Evolutionary conservation across 1,284 basidiomycete genomes (phyloP), one percentile per base, ranked within the genome.

Genomic region (Pterula multifida): DNA sequence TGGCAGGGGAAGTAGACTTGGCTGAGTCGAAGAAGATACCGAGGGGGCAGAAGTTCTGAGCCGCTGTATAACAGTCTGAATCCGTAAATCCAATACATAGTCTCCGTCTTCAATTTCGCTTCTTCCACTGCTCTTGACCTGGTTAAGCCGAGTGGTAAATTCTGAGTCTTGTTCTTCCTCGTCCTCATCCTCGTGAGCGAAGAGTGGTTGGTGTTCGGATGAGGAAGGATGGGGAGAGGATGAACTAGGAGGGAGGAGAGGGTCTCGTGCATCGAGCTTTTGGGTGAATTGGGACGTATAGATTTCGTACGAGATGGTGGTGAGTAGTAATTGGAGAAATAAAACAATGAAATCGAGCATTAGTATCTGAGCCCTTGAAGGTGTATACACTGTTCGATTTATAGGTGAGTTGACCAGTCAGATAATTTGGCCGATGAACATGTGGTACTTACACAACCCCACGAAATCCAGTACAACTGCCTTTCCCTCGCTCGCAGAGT

Each of bases 401-500:
- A 58, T 26, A 62, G 55, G 54, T 24, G 44, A 49, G 26, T 47
- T 3, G 32, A 32, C 24, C 23, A 44, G 36, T 17, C 32, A 32
- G 39, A 26, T 28, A 24, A 50, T 22, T 17, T 15, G 36, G 49
- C 28, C 36, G 36, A 47, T 25, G 32, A 48, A 13, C 21, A 9
- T 36, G 13, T 17, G 21, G 13, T 47, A 71, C 80, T 50, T 60
- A 87, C 85, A 75, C 69, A 79, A 70, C 52, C 85, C 85, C 53
- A 88, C 73, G 57, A 88, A 88, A 61, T 88, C 85, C 52, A 88
- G 75, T 35, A 88, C 64, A 57, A 86, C 64, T 6, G 73, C 67
- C 56, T 79, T 69, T 22, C 75, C 76, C 53, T 79, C 72, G 28
- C 69, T 60, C 50, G 73, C 65, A 3, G 74, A 73, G 26, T 69